Conservation (phyloP, 306 rosid species). For the Malus fusca region DNA sequence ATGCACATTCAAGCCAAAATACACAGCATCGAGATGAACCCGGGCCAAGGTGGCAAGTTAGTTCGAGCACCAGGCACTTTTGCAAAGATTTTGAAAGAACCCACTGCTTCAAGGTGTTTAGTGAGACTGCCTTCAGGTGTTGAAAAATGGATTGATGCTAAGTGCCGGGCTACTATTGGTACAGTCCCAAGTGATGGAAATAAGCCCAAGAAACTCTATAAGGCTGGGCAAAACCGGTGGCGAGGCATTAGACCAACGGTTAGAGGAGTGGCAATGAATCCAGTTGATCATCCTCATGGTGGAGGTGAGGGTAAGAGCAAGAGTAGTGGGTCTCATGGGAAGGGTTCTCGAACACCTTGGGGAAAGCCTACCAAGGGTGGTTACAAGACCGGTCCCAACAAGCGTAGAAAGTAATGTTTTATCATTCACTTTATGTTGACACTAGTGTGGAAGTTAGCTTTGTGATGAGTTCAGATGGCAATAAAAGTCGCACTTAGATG, state of each 20-base stretch:
- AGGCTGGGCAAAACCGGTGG: conserved; percentile 85
- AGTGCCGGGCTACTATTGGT: conserved; percentile 71
- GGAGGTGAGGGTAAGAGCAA: conserved; percentile 86
- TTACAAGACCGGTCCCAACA: conserved; percentile 67
- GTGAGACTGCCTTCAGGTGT: conserved; percentile 62
- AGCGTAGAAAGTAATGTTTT: conserved; percentile 41
- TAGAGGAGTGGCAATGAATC: conserved; percentile 90
- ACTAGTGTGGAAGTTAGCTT: not conserved
- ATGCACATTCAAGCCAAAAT: conserved; percentile 88
- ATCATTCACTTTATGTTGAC: conserved; percentile 1
- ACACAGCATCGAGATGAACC: conserved; percentile 76
- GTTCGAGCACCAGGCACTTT: conserved; percentile 78
- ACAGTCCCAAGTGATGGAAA: conserved; percentile 75
- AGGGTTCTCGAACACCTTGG: conserved; percentile 64
- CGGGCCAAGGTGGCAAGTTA: conserved; percentile 88
- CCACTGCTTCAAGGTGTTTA: conserved; percentile 40
- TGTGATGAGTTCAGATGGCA: not conserved
- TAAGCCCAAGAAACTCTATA: conserved; percentile 53
- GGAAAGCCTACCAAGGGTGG: conserved; percentile 80
- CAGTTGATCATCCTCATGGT: conserved; percentile 83
- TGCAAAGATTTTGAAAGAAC: conserved; percentile 90
- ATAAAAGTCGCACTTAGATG: not conserved
- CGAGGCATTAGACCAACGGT: conserved; percentile 68
- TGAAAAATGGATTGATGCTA: conserved; percentile 57
- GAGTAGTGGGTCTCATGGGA: conserved; percentile 56